phyloP scores from a whole-genome alignment of 352 stramenopile genomes.

The Phytophthora capsici region DNA sequence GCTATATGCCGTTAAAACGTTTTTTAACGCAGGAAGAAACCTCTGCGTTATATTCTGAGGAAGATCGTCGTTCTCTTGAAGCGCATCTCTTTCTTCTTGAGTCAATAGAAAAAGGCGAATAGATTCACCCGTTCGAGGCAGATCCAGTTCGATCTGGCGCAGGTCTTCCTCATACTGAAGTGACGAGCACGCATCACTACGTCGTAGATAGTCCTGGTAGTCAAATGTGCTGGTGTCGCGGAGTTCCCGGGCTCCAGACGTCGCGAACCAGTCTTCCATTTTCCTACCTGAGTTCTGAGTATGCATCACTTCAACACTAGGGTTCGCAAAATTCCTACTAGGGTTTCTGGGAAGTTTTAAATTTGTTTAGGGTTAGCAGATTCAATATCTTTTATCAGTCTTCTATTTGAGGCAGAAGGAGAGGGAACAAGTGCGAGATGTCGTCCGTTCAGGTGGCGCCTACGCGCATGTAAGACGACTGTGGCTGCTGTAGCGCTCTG shows the following conservation, averaged over 20 bases:
- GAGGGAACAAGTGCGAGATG: conserved; percentile 19
- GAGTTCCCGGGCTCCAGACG: conserved; percentile 48
- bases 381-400: conserved; percentile 29
- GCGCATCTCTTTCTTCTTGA: conserved; percentile 13
- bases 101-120: conserved; percentile 60
- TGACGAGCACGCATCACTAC: conserved; percentile 28
- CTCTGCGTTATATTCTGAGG: conserved; percentile 29
- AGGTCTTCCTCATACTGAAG: conserved; percentile 61
- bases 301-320: conserved; percentile 23
- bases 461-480: conserved; percentile 77
- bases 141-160: conserved; percentile 74
- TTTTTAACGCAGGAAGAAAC: conserved; percentile 50
- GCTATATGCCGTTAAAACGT: conserved; percentile 67
- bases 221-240: conserved; percentile 38
- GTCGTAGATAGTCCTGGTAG: conserved; percentile 54
- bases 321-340: conserved; percentile 3
- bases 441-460: conserved; percentile 69
- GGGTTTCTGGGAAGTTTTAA: not conserved
- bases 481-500: not conserved
- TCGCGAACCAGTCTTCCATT: conserved; percentile 51
- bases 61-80: conserved; percentile 30
- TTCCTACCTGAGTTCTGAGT: conserved; percentile 25
- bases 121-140: conserved; percentile 61
- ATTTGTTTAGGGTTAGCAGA: conserved; percentile 8
- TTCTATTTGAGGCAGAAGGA: conserved; percentile 7